Evolutionary conservation across 1,139 yeast genomes (phyloP).

Genomic region (Diutina mesorugosa): DNA sequence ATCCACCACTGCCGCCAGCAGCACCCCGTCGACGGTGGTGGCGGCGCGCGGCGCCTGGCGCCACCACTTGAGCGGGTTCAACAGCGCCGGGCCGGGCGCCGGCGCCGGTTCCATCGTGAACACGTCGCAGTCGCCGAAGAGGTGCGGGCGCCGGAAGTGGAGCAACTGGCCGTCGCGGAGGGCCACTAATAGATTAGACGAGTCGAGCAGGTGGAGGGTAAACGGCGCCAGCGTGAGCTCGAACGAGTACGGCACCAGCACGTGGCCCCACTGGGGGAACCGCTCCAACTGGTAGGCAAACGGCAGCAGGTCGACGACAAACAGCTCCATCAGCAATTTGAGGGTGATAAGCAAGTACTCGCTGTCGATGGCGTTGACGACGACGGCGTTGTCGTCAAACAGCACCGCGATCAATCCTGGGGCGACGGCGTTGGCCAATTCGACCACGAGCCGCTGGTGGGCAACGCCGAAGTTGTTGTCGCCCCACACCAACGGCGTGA

Average conservation of each 20-base stretch:
- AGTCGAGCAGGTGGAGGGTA: slow-evolving; percentile 32
- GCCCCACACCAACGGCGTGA: slow-evolving; percentile 20
- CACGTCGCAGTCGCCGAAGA: slow-evolving; percentile 31
- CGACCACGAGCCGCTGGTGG: slow-evolving; percentile 8
- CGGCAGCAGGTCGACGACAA: background rate
- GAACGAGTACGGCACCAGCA: slow-evolving; percentile 63
- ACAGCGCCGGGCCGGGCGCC: slow-evolving; percentile 3
- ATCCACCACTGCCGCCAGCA: slow-evolving; percentile 1
- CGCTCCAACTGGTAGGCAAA: background rate
- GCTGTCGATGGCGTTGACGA: slow-evolving; percentile 12
- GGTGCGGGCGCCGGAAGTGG: slow-evolving; percentile 19
- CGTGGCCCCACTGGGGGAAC: slow-evolving; percentile 43
- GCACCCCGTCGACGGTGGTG: slow-evolving; percentile 3
- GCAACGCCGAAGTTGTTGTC: background rate
- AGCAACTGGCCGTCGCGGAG: slow-evolving; percentile 63
- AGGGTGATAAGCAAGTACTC: slow-evolving; percentile 21
- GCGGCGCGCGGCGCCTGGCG: background rate
- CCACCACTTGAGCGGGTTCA: background rate
- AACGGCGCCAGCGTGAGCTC: slow-evolving; percentile 52
- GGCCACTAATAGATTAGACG: slow-evolving; percentile 9
- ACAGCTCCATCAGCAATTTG: slow-evolving; percentile 7
- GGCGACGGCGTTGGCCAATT: slow-evolving; percentile 8
- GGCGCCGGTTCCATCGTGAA: slow-evolving; percentile 34
- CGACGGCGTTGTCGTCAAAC: slow-evolving; percentile 8
- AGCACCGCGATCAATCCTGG: slow-evolving; percentile 5